Evolutionary conservation across 2,329 filamentous ascomycete species (phyloP).

Genomic region (Colletotrichum eremochloae): DNA sequence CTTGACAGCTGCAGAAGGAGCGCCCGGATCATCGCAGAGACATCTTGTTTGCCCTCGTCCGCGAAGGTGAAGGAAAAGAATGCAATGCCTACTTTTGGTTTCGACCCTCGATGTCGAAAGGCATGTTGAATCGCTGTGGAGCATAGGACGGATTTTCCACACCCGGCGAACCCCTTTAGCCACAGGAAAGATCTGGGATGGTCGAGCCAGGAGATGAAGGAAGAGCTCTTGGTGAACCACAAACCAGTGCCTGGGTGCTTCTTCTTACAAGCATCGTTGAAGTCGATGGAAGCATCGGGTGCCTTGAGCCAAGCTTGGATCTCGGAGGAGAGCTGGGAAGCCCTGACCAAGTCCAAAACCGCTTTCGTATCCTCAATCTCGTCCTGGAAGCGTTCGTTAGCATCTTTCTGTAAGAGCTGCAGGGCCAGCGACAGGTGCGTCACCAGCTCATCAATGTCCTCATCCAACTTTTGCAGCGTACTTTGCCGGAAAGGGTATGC

Average conservation of each 20-base stretch:
- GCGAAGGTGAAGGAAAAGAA: conserved; percentile 59
- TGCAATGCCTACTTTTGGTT: conserved; percentile 47
- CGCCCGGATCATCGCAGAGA: conserved; percentile 50
- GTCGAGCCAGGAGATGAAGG: conserved; percentile 49
- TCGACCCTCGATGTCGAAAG: conserved; percentile 42
- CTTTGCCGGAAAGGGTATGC: conserved; percentile 52
- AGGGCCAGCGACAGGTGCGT: conserved; percentile 49
- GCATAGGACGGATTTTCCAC: conserved; percentile 56
- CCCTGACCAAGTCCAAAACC: conserved; percentile 46
- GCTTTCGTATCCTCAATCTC: conserved; percentile 47
- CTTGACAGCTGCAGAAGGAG: conserved; percentile 52
- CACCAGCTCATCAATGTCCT: conserved; percentile 52
- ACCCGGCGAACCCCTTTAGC: conserved; percentile 56
- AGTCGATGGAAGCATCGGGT: conserved; percentile 53
- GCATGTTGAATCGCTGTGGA: conserved; percentile 53
- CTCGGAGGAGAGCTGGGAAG: conserved; percentile 46
- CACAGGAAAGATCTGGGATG: conserved; percentile 52
- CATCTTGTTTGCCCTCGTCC: conserved; percentile 50
- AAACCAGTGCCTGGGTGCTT: conserved; percentile 50
- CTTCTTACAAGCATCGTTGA: conserved; percentile 50
- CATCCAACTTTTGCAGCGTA: conserved; percentile 55
- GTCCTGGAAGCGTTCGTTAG: conserved; percentile 45
- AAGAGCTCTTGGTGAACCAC: conserved; percentile 49
- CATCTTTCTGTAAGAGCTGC: conserved; percentile 50
- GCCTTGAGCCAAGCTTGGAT: conserved; percentile 52